phyloP scores from a whole-genome alignment of 768 basidiomycete genomes.

The Trametes elegans region DNA sequence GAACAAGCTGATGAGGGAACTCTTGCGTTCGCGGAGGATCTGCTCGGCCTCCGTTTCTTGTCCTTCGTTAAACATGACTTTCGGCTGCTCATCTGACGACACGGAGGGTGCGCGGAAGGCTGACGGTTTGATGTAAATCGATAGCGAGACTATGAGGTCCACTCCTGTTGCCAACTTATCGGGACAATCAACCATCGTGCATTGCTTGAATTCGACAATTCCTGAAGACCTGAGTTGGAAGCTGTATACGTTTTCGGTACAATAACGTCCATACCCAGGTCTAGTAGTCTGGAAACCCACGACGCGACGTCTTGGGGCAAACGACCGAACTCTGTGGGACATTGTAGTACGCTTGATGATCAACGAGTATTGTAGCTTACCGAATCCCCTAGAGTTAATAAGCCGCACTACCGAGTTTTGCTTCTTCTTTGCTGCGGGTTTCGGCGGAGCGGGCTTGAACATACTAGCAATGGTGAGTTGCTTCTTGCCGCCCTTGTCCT shows the following conservation, averaged over 20 bases:
- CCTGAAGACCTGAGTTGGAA: constrained; percentile 34
- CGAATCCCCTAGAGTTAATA: constrained; percentile 61
- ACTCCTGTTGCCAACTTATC: constrained; percentile 67
- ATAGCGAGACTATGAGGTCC: constrained; percentile 74
- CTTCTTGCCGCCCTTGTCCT: constrained; percentile 47
- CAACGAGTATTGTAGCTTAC: constrained; percentile 34
- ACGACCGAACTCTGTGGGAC: constrained; percentile 66
- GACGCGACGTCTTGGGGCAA: constrained; percentile 65
- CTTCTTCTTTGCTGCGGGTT: constrained; percentile 50
- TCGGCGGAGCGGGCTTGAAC: constrained; percentile 56
- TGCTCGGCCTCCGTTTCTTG: constrained; percentile 79
- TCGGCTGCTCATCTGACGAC: constrained; percentile 32
- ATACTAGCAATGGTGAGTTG: constrained; percentile 66
- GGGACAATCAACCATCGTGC: constrained; percentile 79
- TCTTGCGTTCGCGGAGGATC: constrained; percentile 76
- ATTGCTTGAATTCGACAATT: constrained; percentile 63
- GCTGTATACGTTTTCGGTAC: neutral
- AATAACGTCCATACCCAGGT: constrained; percentile 49
- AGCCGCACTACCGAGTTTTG: constrained; percentile 69
- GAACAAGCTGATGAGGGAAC: constrained; percentile 71
- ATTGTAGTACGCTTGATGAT: neutral
- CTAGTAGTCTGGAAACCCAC: constrained; percentile 75
- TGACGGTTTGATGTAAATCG: constrained; percentile 61
- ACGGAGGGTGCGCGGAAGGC: constrained; percentile 60
- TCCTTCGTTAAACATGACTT: constrained; percentile 66